These are phyloP conservation scores for Yueomyces sp. DNA, from an alignment of 805 yeast species.

Conservation along the genomic window DNA sequence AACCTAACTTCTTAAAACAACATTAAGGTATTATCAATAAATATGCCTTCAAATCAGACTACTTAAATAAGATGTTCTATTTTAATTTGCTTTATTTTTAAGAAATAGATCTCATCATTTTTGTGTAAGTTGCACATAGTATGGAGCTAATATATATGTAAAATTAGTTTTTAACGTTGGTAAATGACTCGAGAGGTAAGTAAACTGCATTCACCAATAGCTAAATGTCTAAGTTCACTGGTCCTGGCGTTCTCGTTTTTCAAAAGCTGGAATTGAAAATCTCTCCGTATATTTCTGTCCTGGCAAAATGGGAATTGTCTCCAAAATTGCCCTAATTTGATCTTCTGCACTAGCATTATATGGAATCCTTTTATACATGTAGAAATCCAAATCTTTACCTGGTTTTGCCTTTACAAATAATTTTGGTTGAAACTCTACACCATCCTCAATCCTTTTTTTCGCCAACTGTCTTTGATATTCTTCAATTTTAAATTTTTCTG, in stretches of 20 bases:
- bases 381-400: constrained; percentile 43
- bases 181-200: too few species aligned
- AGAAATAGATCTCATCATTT: too few species aligned
- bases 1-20: too few species aligned
- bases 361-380: constrained; percentile 52
- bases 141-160: too few species aligned
- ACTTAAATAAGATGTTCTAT: too few species aligned
- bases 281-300: constrained; percentile 59
- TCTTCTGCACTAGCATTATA: constrained; percentile 33
- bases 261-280: constrained; percentile 55
- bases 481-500: constrained; percentile 78
- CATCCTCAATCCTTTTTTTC: constrained; percentile 61
- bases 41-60: too few species aligned
- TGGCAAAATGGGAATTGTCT: constrained; percentile 68
- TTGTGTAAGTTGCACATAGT: too few species aligned
- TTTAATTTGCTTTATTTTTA: too few species aligned
- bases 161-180: too few species aligned
- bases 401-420: constrained; percentile 43
- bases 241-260: constrained; percentile 29
- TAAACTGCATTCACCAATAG: too few species aligned
- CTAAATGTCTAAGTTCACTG: too few species aligned
- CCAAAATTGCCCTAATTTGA: constrained; percentile 43
- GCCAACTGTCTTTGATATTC: constrained; percentile 70
- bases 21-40: too few species aligned
- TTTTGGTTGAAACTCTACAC: constrained; percentile 69